Evolutionary conservation across 2,329 filamentous ascomycete species (phyloP), one percentile per base, ranked within the genome.

Genomic region (Teratosphaeria destructans): DNA sequence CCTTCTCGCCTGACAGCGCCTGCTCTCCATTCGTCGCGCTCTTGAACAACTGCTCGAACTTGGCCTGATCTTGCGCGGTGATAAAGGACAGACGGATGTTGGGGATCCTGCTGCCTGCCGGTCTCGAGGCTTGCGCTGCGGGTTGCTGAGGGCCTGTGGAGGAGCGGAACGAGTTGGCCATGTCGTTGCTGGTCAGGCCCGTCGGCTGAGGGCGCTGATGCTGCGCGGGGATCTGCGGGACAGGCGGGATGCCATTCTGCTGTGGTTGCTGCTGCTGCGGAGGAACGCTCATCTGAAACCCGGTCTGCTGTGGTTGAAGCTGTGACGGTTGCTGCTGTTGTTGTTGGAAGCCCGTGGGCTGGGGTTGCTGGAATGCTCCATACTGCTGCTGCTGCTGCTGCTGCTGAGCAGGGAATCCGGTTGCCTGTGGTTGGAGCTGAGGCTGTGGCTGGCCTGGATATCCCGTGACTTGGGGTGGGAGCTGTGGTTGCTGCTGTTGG

Each of bases 11-110:
- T 55, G 91, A 90, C 79, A 99, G 85, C 58, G 92, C 88, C 68
- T 92, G 87, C 61, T 82, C 84, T 65, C 91, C 87, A 37, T 91
- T 90, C 39, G 93, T 90, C 14, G 94, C 93, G 59, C 92, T 95
- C 77, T 94, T 96, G 80, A 99, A 99, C 52, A 99, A 78, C 60
- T 94, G 94, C 78, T 99, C 94, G 68, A 99, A 99, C 77, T 96
- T 96, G 70, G 90, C 84, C 75, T 99, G 94, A 72, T 99, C 94
- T 69, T 88, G 85, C 29, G 90, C 92, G 2, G 93, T 96, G 70
- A 99, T 96, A 74, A 99, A 99, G 3, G 92, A 96, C 62, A 99
- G 78, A 56, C 94, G 84, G 65, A 97, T 95, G 72, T 89, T 97
- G 32, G 94, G 94, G 59, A 99, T 96, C 77, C 88, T 94, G 34